phyloP scores from a whole-genome alignment of 495 filamentous ascomycete species.

The Penicillium coprophilum region DNA sequence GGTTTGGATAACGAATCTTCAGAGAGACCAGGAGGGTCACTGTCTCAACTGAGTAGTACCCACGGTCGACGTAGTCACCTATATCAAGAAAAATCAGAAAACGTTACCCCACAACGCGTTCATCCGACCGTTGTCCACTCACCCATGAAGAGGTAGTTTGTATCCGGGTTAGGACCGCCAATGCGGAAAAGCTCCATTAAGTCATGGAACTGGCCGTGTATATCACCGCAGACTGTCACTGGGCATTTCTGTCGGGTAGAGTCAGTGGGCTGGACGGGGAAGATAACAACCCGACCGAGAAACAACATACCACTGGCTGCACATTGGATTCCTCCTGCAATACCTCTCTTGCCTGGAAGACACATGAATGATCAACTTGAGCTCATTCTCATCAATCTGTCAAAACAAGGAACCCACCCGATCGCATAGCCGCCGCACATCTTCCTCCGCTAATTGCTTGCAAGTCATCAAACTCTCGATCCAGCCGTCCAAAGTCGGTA shows the following conservation, averaged over 20 bases:
- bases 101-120: constrained; percentile 8
- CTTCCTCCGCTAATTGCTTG: constrained; percentile 93
- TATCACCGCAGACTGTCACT: constrained; percentile 90
- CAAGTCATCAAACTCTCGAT: constrained; percentile 98
- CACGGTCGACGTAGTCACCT: constrained; percentile 97
- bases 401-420: constrained; percentile 62
- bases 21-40: constrained; percentile 91
- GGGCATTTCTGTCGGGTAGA: constrained; percentile 73
- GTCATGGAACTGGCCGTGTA: constrained; percentile 92
- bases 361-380: constrained; percentile 22
- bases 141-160: constrained; percentile 97
- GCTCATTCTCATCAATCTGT: not conserved
- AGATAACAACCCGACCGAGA: constrained; percentile 22
- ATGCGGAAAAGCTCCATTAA: constrained; percentile 95
- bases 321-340: constrained; percentile 97
- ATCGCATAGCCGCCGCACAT: constrained; percentile 95
- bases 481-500: constrained; percentile 94
- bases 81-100: constrained; percentile 14
- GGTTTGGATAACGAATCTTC: constrained; percentile 94
- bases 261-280: constrained; percentile 26
- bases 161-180: constrained; percentile 86
- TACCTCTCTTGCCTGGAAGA: constrained; percentile 81
- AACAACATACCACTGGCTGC: constrained; percentile 86
- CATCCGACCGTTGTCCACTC: constrained; percentile 32
- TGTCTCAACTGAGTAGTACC: constrained; percentile 96